Evolutionary conservation across 495 filamentous ascomycete species (phyloP).

Genomic region (Staphylotrichum tortipilum): DNA sequence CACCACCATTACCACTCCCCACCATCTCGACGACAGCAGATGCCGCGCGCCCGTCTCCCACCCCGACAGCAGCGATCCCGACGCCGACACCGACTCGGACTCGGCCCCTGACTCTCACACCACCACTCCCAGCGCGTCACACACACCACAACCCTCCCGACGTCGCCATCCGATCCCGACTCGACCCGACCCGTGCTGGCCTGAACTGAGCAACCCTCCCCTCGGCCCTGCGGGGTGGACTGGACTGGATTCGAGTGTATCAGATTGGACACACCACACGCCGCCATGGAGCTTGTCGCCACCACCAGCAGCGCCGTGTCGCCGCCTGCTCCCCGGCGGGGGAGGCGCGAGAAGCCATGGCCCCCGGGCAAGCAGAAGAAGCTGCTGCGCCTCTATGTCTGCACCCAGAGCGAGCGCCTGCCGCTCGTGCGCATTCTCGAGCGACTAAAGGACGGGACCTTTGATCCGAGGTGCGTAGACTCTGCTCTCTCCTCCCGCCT

Average conservation of each 20-base stretch:
- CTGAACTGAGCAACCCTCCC: not conserved
- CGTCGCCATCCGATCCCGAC: not conserved
- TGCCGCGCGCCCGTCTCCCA: not conserved
- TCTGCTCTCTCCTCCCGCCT: too few relatives aligned
- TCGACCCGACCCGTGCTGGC: not conserved
- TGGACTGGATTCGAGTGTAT: too few relatives aligned
- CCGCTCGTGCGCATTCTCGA: slow-evolving; percentile 28
- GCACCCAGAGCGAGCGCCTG: slow-evolving; percentile 27
- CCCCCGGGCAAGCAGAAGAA: slow-evolving; percentile 26
- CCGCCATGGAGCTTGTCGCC: slow-evolving; percentile 13
- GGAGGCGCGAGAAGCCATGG: slow-evolving; percentile 29
- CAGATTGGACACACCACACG: too few relatives aligned
- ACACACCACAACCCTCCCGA: not conserved
- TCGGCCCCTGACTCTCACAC: too few relatives aligned
- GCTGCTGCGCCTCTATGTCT: slow-evolving; percentile 27
- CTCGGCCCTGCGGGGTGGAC: not conserved
- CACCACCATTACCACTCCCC: too few relatives aligned
- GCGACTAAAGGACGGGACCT: slow-evolving; percentile 24
- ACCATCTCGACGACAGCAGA: too few relatives aligned
- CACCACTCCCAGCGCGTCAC: too few relatives aligned
- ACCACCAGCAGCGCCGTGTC: slow-evolving; percentile 11
- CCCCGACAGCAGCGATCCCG: not conserved
- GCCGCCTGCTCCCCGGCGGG: slow-evolving; percentile 22
- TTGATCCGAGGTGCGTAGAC: slow-evolving; percentile 25
- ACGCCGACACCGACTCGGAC: not conserved